A percentile compares a stretch with the other conserved stretches of the same genome.
Evolutionary conservation across 202 grass and related monocot species (phyloP).

Genomic region (Schoenoplectus triqueter): DNA sequence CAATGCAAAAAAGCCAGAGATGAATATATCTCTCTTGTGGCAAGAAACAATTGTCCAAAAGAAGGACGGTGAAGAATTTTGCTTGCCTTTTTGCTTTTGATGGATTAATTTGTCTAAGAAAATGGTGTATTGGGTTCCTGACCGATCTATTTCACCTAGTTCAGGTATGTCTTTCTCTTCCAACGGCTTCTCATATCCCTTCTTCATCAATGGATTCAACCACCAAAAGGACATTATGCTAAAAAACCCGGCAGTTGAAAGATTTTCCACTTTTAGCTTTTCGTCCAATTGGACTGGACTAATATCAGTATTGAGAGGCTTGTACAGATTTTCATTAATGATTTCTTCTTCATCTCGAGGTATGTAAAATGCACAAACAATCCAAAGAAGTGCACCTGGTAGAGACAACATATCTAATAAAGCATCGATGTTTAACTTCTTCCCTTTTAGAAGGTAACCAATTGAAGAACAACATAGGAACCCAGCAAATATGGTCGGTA

Average conservation of each 20-base stretch:
- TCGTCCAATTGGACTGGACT: slow-evolving; percentile 37
- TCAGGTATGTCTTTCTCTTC: slow-evolving; percentile 84
- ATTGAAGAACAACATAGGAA: slow-evolving; percentile 62
- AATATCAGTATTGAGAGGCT: slow-evolving; percentile 48
- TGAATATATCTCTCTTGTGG: slow-evolving; percentile 58
- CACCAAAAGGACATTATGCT: slow-evolving; percentile 85
- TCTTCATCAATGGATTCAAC: slow-evolving; percentile 86
- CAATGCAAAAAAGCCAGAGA: slow-evolving; percentile 79
- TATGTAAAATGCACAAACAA: slow-evolving; percentile 48
- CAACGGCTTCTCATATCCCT: slow-evolving; percentile 69
- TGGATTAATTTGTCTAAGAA: slow-evolving; percentile 64
- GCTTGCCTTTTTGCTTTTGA: slow-evolving; percentile 30
- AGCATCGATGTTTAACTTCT: slow-evolving; percentile 43
- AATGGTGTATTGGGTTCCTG: slow-evolving; percentile 50
- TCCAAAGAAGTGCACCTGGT: slow-evolving; percentile 47
- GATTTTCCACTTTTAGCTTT: slow-evolving; percentile 44
- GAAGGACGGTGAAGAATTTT: slow-evolving; percentile 43
- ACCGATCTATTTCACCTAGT: slow-evolving; percentile 54
- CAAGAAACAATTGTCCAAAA: slow-evolving; percentile 82
- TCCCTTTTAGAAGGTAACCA: slow-evolving; percentile 49
- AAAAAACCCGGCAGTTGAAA: slow-evolving; percentile 67
- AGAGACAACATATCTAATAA: slow-evolving; percentile 65
- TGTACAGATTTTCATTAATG: slow-evolving; percentile 47
- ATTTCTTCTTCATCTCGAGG: slow-evolving; percentile 42
- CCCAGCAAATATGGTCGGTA: slow-evolving; percentile 38